Evolutionary conservation across 2,329 filamentous ascomycete species (phyloP), one percentile per base, ranked within the genome.

Genomic region (Phyllosticta capitalensis): DNA sequence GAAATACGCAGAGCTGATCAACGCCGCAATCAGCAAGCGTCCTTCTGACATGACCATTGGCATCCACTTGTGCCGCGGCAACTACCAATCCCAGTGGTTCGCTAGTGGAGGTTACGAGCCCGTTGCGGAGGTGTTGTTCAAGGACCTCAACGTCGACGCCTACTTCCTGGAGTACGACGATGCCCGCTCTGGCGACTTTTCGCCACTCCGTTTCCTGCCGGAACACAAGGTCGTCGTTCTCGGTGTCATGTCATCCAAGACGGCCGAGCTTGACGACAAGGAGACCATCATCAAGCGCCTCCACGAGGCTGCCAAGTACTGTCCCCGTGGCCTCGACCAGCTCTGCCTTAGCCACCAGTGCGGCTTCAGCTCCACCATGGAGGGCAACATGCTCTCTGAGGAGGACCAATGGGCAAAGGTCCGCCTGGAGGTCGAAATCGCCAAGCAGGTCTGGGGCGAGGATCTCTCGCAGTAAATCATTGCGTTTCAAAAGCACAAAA

Each of bases 81-180:
- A 83, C 71, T 82, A 81, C 72, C 74, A 80, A 17, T 76, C 71
- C 55, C 79, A 81, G 67, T 82, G 80, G 79, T 83, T 83, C 65
- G 80, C 81, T 3, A 76, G 79, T 57, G 81, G 81, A 53, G 80
- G 80, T 45, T 83, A 83, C 71, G 81, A 83, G 70, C 80, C 80
- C 54, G 79, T 82, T 3, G 78, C 80, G 38, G 79, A 81, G 68
- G 78, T 80, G n/a, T 72, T 83, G 14, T 82, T 83, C 75, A 78
- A 77, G 65, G 77, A 81, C 60, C 74, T 82, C 54, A 75, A 82
- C 65, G 80, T 82, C 57, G 80, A 83, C 64, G 80, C 78, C 14
- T 83, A 83, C 70, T 83, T 83, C 71, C 76, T 83, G 65, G 81
- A 83, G 69, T 83, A 81, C 67, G 81, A 83, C 67, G 80, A 82